Conservation (phyloP, 495 filamentous ascomycete genomes). For the Filosporella fistucella region DNA sequence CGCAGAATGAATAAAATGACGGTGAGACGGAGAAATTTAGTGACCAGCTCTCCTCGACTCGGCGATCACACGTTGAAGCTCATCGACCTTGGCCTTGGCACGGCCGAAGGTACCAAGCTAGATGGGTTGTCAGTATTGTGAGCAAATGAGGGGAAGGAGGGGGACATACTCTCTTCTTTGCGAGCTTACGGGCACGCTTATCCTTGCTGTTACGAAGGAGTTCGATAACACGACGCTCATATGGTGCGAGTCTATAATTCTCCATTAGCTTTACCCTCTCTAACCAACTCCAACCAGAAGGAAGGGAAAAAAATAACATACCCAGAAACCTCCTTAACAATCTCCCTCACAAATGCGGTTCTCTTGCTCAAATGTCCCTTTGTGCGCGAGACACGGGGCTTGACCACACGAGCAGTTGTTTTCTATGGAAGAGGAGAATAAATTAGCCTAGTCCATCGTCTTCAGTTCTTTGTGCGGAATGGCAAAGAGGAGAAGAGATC, state of each 20-base stretch:
- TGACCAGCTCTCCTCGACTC: slow-evolving; percentile 75
- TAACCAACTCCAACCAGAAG: not conserved
- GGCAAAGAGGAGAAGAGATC: slow-evolving; percentile 44
- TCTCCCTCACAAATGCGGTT: slow-evolving; percentile 88
- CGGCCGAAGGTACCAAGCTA: slow-evolving; percentile 94
- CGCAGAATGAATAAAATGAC: too few species aligned
- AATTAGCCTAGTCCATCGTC: slow-evolving; percentile 40
- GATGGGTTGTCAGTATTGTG: slow-evolving; percentile 2
- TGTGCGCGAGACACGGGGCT: slow-evolving; percentile 80
- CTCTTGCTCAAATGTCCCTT: slow-evolving; percentile 91
- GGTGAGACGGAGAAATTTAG: slow-evolving; percentile 17
- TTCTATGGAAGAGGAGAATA: slow-evolving; percentile 53
- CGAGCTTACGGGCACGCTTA: slow-evolving; percentile 97
- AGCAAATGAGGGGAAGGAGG: not conserved
- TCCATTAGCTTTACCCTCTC: slow-evolving; percentile 12
- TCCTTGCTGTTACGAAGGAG: slow-evolving; percentile 97
- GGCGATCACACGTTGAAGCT: slow-evolving; percentile 94
- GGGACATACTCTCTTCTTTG: slow-evolving; percentile 88
- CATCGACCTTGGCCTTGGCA: slow-evolving; percentile 98
- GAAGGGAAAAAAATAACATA: slow-evolving; percentile 35
- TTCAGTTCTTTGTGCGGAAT: slow-evolving; percentile 21
- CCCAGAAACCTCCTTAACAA: slow-evolving; percentile 94
- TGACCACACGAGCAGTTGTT: slow-evolving; percentile 81
- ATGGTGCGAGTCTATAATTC: slow-evolving; percentile 74
- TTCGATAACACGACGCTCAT: slow-evolving; percentile 98